Evolutionary conservation across 768 basidiomycete genomes (phyloP).

Genomic region (Lyophyllum semitale): DNA sequence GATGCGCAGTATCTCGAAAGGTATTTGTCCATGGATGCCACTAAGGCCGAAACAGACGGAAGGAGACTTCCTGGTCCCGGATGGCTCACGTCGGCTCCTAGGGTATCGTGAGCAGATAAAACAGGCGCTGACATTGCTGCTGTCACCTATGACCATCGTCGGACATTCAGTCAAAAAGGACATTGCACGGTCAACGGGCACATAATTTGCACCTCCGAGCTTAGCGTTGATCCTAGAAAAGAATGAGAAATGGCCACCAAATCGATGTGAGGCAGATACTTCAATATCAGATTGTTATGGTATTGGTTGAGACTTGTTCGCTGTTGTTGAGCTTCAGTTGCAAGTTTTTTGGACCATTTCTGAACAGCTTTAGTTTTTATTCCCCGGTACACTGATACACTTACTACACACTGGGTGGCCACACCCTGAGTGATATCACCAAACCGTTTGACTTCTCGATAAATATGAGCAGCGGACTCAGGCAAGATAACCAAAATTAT

Average conservation of each 20-base stretch:
- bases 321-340: conserved; percentile 8
- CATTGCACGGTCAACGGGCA: conserved; percentile 45
- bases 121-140: background rate
- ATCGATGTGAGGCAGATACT: conserved; percentile 38
- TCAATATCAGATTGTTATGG: conserved; percentile 61
- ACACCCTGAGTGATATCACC: conserved; percentile 52
- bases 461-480: conserved; percentile 28
- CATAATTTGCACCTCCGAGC: conserved; percentile 63
- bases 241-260: background rate
- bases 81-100: conserved; percentile 31
- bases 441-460: conserved; percentile 31
- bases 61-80: conserved; percentile 21
- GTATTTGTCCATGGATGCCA: conserved; percentile 54
- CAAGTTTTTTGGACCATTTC: conserved; percentile 30
- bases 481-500: conserved; percentile 33
- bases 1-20: conserved; percentile 56
- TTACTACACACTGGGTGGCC: conserved; percentile 66
- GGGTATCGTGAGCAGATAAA: background rate
- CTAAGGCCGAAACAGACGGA: conserved; percentile 35
- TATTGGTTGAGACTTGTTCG: conserved; percentile 53
- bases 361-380: conserved; percentile 1
- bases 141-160: conserved; percentile 58
- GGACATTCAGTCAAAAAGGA: conserved; percentile 36
- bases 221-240: conserved; percentile 60
- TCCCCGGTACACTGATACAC: too few species aligned